phyloP scores from a whole-genome alignment of 148 eudicot species.

The Amaranthus cruentus region DNA sequence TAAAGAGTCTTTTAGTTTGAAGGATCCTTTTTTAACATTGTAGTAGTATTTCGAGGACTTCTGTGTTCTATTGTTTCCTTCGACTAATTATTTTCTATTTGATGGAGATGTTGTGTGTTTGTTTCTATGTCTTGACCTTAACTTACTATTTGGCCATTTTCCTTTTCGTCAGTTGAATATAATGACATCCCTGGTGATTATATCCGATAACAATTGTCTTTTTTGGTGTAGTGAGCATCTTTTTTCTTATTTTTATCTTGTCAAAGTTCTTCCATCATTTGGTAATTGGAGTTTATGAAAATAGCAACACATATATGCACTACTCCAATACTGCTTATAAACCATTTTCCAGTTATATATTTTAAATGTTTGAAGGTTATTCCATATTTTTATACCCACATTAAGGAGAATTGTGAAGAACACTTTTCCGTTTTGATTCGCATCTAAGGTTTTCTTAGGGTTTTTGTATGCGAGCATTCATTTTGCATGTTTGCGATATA shows the following conservation, averaged over 20 bases:
- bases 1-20: neutral
- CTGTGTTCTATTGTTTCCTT: too few species aligned
- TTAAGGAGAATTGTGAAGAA: neutral
- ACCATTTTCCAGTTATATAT: neutral
- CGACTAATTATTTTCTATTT: too few species aligned
- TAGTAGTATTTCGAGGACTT: too few species aligned
- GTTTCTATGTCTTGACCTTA: too few species aligned
- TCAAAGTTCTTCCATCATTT: neutral
- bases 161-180: neutral
- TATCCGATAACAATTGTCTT: neutral
- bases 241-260: neutral
- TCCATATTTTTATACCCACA: neutral
- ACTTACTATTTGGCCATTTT: neutral
- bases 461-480: neutral
- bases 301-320: neutral
- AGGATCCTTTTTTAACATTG: neutral
- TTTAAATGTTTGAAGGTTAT: neutral
- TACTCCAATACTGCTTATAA: neutral
- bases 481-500: neutral
- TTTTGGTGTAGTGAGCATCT: neutral
- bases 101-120: too few species aligned
- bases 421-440: neutral
- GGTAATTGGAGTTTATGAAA: neutral
- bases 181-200: neutral
- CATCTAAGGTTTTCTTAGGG: neutral